A percentile compares a stretch with the other conserved stretches of the same genome.
Evolutionary conservation across 768 basidiomycete genomes (phyloP).

Genomic region (Boletus sp.): DNA sequence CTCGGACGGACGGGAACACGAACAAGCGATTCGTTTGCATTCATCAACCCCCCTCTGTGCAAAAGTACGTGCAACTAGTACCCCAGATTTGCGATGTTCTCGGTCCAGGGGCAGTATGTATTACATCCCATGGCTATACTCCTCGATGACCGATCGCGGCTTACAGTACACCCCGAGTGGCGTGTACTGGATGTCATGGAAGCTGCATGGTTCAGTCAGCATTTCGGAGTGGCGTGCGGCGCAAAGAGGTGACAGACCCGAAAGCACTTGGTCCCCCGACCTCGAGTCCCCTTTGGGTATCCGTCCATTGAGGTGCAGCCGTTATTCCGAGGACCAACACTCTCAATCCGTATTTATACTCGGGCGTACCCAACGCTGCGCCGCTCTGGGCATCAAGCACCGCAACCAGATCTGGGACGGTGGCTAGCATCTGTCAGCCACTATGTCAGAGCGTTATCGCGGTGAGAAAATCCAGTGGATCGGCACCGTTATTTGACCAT

Average conservation of each 20-base stretch:
- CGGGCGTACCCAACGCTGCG: constrained; percentile 58
- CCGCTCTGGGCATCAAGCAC: constrained; percentile 65
- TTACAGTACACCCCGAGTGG: constrained; percentile 41
- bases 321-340: constrained; percentile 50
- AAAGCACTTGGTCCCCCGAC: constrained; percentile 55
- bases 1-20: neutral
- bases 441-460: neutral
- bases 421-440: constrained; percentile 42
- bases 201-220: constrained; percentile 20
- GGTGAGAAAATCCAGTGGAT: neutral
- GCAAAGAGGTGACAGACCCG: constrained; percentile 35
- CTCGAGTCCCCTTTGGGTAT: constrained; percentile 46
- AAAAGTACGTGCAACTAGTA: neutral
- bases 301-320: constrained; percentile 56
- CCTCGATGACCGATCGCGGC: constrained; percentile 48
- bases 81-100: constrained; percentile 5
- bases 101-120: neutral
- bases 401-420: constrained; percentile 65
- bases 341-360: constrained; percentile 60
- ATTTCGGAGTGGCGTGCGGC: neutral
- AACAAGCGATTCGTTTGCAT: neutral
- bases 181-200: constrained; percentile 34
- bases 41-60: neutral
- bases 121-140: constrained; percentile 28
- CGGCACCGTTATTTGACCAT: constrained; percentile 26